phyloP scores from a whole-genome alignment of 2,329 filamentous ascomycete species.

The Magnaporthiopsis poae region DNA sequence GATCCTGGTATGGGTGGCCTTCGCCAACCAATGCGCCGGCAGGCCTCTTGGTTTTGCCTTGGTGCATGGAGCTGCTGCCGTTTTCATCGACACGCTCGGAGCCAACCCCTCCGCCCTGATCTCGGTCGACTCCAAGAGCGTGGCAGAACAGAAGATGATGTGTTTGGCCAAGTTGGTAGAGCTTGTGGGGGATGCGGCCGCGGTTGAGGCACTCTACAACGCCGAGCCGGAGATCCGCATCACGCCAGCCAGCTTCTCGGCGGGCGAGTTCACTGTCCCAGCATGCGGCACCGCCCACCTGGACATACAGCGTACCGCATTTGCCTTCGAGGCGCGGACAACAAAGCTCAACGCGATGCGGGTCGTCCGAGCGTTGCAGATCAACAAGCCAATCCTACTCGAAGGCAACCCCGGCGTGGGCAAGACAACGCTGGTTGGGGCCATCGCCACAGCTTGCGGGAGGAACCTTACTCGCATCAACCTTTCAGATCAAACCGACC shows the following conservation, averaged over 20 bases:
- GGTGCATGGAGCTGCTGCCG: constrained; percentile 83
- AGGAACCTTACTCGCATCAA: constrained; percentile 87
- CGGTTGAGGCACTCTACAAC: constrained; percentile 58
- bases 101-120: constrained; percentile 87
- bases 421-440: constrained; percentile 86
- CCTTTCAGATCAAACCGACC: constrained; percentile 90
- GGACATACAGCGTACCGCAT: constrained; percentile 34
- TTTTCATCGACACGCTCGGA: constrained; percentile 89
- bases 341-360: constrained; percentile 85
- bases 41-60: constrained; percentile 36
- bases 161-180: constrained; percentile 65
- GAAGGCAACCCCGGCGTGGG: constrained; percentile 97
- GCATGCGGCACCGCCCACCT: constrained; percentile 35
- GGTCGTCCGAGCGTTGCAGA: constrained; percentile 77
- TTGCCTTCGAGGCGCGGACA: constrained; percentile 80
- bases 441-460: constrained; percentile 69
- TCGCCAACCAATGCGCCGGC: constrained; percentile 60
- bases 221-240: constrained; percentile 49
- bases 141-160: constrained; percentile 58
- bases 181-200: constrained; percentile 50
- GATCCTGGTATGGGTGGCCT: constrained; percentile 84
- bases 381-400: constrained; percentile 81
- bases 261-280: constrained; percentile 66
- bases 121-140: constrained; percentile 57
- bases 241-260: constrained; percentile 43